Evolutionary conservation across 106 monocot species (phyloP), one percentile per base, ranked within the genome.

Genomic region (Apostasia ramifera): DNA sequence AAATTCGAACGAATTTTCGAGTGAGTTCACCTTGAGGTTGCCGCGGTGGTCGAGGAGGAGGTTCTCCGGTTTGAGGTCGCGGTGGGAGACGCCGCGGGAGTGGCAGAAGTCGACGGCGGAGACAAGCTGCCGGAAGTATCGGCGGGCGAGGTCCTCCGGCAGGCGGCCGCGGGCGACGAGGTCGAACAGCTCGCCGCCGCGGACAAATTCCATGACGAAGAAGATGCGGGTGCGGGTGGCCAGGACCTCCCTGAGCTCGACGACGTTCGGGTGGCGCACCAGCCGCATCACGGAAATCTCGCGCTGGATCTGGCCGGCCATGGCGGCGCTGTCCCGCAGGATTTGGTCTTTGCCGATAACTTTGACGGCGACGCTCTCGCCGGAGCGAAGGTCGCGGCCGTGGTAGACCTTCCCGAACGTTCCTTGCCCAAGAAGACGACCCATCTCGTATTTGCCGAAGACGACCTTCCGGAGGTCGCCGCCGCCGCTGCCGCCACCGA

Each of bases 251-350:
- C 57, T 73, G 53, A 84, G 66, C 48, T 74, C 58, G 41, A 74
- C 74, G 66, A 74, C 11, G 74, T 74, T 74, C 1, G 74, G 74
- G 67, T 74, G 74, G 2, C 58, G 57, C 40, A 74, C 67, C 13
- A 74, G 66, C 26, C 74, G 46, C 74, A 83, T 71, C 57, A 76
- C 63, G 44, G 83, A 79, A 41, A 83, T 83, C 72, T 83, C 83
- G 41, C 79, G 78, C 67, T 75, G 42, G 56, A 83, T 63, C 45
- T 83, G 83, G 45, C 55, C 58, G 7, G 66, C 62, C 46, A 74
- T 44, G 14, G 61, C n/a, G 37, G 69, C 46, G 41, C 41, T 2
- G 6, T 47, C 38, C 40, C 68, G 70, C 57, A 45, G 42, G 57
- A 74, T 51, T 6, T 75, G 66, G 49, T 79, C 79, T 61, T 83